A percentile compares a stretch with the other conserved stretches of the same genome.
Evolutionary conservation across 2,329 filamentous ascomycete genomes (phyloP).

Genomic region (Sclerotinia glacialis): DNA sequence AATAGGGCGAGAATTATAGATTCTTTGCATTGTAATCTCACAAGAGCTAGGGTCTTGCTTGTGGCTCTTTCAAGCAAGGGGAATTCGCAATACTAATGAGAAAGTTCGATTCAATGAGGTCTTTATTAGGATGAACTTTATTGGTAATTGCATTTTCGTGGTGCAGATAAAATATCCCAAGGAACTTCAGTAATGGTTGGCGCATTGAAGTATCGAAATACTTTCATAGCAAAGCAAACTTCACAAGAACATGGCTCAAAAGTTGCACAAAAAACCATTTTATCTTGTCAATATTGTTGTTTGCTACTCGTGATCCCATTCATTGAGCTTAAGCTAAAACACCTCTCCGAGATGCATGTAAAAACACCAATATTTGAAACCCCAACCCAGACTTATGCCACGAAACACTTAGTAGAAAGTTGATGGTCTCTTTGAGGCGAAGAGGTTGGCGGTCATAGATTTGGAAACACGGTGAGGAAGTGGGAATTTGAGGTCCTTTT

Average conservation of each 20-base stretch:
- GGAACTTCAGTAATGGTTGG: background rate
- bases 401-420: conserved; percentile 75
- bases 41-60: no score
- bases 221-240: background rate
- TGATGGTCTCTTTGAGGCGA: conserved; percentile 86
- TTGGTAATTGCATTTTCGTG: background rate
- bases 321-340: conserved; percentile 40
- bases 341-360: conserved; percentile 39
- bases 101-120: background rate
- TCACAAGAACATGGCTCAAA: background rate
- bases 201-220: background rate
- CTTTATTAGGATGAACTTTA: background rate
- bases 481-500: conserved; percentile 96
- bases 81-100: background rate
- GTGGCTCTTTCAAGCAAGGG: background rate
- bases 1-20: no score
- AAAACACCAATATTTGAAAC: conserved; percentile 34
- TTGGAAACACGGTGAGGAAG: conserved; percentile 94
- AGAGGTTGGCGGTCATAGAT: conserved; percentile 82
- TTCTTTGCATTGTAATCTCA: no score
- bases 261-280: conserved; percentile 9
- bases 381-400: conserved; percentile 32
- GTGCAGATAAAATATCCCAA: no score
- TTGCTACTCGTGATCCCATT: conserved; percentile 37
- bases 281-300: conserved; percentile 30